Evolutionary conservation across 2,329 filamentous ascomycete species (phyloP), one percentile per base, ranked within the genome.

Genomic region (Trichoderma pleuroti): DNA sequence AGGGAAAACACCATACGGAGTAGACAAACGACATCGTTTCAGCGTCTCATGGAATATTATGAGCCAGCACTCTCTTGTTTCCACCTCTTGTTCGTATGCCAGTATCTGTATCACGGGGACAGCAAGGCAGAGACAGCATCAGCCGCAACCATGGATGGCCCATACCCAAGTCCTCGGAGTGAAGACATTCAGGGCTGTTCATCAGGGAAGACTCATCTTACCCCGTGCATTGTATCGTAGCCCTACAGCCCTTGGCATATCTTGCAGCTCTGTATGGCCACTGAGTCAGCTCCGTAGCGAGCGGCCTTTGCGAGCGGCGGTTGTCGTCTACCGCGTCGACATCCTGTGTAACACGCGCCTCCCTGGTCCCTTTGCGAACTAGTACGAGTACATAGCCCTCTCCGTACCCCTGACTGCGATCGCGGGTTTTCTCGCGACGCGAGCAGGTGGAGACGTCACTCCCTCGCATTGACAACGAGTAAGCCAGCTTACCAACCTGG

Each of bases 381-480:
- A n/a, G n/a, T n/a, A n/a, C n/a, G n/a, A n/a, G n/a, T n/a, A n/a
- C n/a, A n/a, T n/a, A n/a, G n/a, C n/a, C n/a, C n/a, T n/a, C n/a
- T 61, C 59, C 34, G 34, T 49, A 52, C 52, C 34, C 63, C 34
- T 39, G 63, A 49, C 49, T 39, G 52, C 26, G 21, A 52, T 54
- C 63, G 32, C 63, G 30, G 12, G 16, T 26, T 57, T 57, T 26
- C 34, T 66, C 63, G 63, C 63, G 63, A 66, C 63, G 63, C 63
- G 63, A 66, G 63, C 26, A 32, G 32, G 32, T 66, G 34, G 63
- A 30, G 21, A n/a, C 14, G 26, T 16, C 9, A 34, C 46, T 14
- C 32, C 52, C 32, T 57, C 32, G 12, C 46, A 39, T 54, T 39
- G 16, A 54, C 12, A 46, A 63, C 18, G 16, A 56, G 63, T 28